A percentile compares a stretch with the other conserved stretches of the same genome.
Evolutionary conservation across 1,284 basidiomycete species (phyloP).

Genomic region (Coniferiporia weirii): DNA sequence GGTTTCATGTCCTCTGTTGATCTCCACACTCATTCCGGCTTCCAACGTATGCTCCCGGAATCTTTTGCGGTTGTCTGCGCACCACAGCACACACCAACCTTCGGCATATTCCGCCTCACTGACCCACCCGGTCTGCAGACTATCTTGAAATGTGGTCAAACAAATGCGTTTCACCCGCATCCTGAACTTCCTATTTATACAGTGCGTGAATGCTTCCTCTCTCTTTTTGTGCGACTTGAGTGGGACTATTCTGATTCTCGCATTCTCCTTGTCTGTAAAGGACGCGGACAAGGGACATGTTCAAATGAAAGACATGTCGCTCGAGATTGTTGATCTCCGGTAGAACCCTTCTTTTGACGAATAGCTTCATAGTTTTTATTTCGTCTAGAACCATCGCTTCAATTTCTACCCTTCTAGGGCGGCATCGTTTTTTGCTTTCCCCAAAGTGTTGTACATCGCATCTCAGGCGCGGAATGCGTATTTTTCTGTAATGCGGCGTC

Average conservation of each 20-base stretch:
- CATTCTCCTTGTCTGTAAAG: constrained; percentile 30
- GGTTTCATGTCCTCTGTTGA: constrained; percentile 88
- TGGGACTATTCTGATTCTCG: not conserved
- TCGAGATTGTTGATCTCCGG: constrained; percentile 73
- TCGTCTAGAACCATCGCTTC: no score
- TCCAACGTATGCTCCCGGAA: constrained; percentile 84
- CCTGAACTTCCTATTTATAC: constrained; percentile 77
- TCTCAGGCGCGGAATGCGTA: no score
- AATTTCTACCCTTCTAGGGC: no score
- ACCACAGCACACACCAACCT: constrained; percentile 70
- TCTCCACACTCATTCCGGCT: constrained; percentile 82
- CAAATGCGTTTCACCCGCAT: constrained; percentile 82
- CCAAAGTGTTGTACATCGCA: no score
- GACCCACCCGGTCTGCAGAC: constrained; percentile 76
- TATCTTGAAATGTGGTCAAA: constrained; percentile 60
- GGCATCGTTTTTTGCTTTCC: no score
- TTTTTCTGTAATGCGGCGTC: no score
- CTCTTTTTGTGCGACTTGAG: not conserved
- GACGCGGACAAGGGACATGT: constrained; percentile 78
- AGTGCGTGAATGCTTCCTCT: constrained; percentile 34
- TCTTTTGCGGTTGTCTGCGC: constrained; percentile 90
- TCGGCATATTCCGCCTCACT: constrained; percentile 83
- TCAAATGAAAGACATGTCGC: constrained; percentile 60
- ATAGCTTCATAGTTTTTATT: not conserved
- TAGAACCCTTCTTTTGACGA: constrained; percentile 16